These are phyloP conservation scores for Heterococcus sp. DNA, from an alignment of 108 stramenopile species.

Conservation along the genomic window DNA sequence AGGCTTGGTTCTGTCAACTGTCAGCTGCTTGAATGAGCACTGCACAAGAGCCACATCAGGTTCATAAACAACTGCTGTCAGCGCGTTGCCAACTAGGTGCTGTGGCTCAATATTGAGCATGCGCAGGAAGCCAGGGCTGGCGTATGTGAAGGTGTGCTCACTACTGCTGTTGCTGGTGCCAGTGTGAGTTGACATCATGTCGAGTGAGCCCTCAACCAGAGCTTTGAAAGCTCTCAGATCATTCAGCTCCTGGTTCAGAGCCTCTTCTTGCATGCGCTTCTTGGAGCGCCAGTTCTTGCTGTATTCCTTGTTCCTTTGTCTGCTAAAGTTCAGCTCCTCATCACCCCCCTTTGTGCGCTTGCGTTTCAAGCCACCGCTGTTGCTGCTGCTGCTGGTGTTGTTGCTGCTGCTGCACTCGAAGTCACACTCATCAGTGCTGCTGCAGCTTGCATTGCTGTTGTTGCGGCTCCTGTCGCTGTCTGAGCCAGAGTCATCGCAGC, in stretches of 20 bases:
- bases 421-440: neutral
- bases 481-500: neutral
- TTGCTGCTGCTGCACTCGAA: neutral
- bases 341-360: constrained; percentile 2
- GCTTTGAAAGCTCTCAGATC: neutral
- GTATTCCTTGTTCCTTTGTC: constrained; percentile 12
- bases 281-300: constrained; percentile 2
- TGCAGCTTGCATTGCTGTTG: neutral
- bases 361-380: neutral
- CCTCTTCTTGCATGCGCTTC: constrained; percentile 6
- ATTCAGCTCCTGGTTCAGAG: neutral
- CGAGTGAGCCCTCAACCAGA: constrained; percentile 1
- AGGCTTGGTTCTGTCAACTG: neutral
- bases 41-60: neutral
- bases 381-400: neutral
- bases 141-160: neutral
- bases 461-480: neutral
- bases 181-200: neutral
- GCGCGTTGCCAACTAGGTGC: neutral
- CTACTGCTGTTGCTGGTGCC: no score
- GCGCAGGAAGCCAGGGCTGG: neutral
- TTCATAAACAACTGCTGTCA: neutral
- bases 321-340: constrained; percentile 2
- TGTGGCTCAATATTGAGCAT: neutral
- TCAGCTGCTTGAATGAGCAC: neutral